Conservation (phyloP, 495 filamentous ascomycete genomes). For the Penicillium arizonense region DNA sequence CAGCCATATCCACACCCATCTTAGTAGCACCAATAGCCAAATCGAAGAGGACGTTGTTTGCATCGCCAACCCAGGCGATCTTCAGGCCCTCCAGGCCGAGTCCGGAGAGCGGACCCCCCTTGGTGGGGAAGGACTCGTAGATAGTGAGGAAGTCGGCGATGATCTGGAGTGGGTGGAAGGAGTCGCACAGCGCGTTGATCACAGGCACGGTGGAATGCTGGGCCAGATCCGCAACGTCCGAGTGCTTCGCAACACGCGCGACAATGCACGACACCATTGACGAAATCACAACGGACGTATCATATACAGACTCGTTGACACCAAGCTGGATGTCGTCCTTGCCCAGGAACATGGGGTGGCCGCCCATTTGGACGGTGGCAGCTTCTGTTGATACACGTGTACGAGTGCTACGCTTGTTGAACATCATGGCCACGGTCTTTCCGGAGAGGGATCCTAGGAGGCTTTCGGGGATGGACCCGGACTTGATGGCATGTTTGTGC, state of each 20-base stretch:
- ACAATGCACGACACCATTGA: constrained; percentile 91
- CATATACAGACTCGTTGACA: constrained; percentile 89
- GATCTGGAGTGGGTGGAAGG: constrained; percentile 88
- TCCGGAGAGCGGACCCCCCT: constrained; percentile 39
- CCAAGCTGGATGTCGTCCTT: constrained; percentile 95
- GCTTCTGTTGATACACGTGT: constrained; percentile 91
- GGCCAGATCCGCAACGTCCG: constrained; percentile 75
- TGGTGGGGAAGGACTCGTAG: constrained; percentile 65
- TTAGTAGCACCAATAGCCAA: constrained; percentile 82
- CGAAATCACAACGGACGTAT: constrained; percentile 85
- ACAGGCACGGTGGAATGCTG: constrained; percentile 82
- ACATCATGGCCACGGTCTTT: constrained; percentile 90
- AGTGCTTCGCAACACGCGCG: constrained; percentile 81
- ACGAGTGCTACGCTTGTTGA: constrained; percentile 90
- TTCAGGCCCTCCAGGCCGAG: constrained; percentile 79
- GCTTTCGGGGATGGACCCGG: constrained; percentile 57
- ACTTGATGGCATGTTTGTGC: constrained; percentile 77
- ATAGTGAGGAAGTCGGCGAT: constrained; percentile 93
- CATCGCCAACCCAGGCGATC: constrained; percentile 94
- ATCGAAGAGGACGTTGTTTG: constrained; percentile 96
- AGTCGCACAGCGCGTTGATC: constrained; percentile 89
- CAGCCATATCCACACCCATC: constrained; percentile 77
- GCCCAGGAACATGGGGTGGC: constrained; percentile 93
- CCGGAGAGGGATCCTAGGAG: constrained; percentile 60
- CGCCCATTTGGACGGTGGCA: constrained; percentile 77